A percentile compares a stretch with the other conserved stretches of the same genome.
phyloP scores from a whole-genome alignment of 2,329 filamentous ascomycete genomes.

The Colletotrichum sp. region DNA sequence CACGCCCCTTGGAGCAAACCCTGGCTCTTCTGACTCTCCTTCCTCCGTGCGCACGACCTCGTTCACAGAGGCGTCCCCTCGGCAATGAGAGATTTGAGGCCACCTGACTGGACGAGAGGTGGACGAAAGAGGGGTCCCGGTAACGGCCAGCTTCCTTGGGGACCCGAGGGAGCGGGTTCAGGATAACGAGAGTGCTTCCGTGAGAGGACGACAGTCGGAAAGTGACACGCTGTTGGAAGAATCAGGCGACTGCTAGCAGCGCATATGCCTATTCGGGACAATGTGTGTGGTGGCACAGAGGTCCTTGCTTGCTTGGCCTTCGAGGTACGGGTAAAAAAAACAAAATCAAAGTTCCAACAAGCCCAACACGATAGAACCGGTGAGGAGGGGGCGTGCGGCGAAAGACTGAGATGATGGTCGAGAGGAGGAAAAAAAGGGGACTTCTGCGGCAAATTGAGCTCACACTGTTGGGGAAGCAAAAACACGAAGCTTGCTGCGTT shows the following conservation, averaged over 20 bases:
- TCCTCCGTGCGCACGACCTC: not conserved
- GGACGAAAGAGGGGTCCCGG: not conserved
- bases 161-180: not conserved
- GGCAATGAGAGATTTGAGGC: not conserved
- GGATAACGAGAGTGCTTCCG: not conserved
- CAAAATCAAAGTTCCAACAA: not conserved
- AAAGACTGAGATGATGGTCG: not conserved
- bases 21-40: not conserved
- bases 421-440: not conserved
- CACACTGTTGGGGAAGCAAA: not conserved
- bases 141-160: not conserved
- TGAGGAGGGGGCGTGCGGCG: not conserved
- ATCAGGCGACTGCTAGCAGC: not conserved
- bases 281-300: not conserved
- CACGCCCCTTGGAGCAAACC: not conserved
- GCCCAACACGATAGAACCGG: not conserved
- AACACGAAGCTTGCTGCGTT: not conserved
- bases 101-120: not conserved
- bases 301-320: not conserved
- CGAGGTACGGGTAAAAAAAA: not conserved
- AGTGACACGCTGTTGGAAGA: not conserved
- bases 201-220: not conserved
- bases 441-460: not conserved
- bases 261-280: constrained; percentile 4
- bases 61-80: not conserved